phyloP scores from a whole-genome alignment of 2,329 filamentous ascomycete species.

The Aspergillus amoenus region DNA sequence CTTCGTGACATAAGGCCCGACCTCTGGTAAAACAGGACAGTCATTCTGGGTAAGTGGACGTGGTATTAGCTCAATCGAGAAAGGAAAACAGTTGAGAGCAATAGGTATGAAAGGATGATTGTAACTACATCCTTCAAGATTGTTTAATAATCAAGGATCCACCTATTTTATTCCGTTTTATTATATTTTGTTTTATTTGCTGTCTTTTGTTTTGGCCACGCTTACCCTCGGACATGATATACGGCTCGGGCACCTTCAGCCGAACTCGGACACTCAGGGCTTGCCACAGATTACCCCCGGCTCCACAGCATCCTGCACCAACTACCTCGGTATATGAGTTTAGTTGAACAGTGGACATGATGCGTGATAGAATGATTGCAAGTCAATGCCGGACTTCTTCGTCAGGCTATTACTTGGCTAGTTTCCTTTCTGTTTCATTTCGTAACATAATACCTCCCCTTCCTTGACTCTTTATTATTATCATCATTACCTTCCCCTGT shows the following conservation, averaged over 20 bases:
- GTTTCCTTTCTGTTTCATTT: background rate
- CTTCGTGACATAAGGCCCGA: background rate
- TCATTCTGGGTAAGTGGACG: background rate
- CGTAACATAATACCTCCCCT: background rate
- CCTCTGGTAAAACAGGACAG: background rate
- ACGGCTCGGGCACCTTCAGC: background rate
- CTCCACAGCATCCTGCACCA: background rate
- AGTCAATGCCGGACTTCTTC: background rate
- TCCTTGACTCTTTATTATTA: background rate
- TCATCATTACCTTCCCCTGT: background rate
- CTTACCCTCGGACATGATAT: background rate
- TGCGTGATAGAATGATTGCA: background rate
- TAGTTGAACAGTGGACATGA: background rate
- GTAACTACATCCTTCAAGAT: too few species aligned
- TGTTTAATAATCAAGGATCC: background rate
- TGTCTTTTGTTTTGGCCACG: background rate
- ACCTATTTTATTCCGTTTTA: background rate
- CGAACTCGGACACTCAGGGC: background rate
- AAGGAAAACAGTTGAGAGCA: background rate
- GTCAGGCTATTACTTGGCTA: background rate
- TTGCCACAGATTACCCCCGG: background rate
- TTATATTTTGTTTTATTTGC: background rate
- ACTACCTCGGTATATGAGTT: background rate
- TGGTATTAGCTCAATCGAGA: background rate
- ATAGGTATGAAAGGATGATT: background rate